These are phyloP conservation scores for Bacidia gigantensis DNA, from an alignment of 495 filamentous ascomycete genomes.

Conservation along the genomic window DNA sequence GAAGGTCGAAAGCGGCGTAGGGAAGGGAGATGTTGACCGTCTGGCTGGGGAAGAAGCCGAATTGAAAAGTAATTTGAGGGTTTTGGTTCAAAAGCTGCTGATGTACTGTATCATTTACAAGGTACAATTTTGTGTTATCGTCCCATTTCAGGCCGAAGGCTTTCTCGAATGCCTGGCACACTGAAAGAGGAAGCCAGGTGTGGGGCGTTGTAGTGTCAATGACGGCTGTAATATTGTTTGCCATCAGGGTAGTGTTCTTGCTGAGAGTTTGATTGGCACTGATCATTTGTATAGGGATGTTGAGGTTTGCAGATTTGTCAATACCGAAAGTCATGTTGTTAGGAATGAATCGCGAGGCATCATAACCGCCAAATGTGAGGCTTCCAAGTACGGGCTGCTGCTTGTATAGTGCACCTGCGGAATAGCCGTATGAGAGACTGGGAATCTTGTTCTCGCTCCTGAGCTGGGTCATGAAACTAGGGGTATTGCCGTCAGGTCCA, in stretches of 20 bases:
- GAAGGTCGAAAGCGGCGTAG: constrained; percentile 39
- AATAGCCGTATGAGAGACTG: constrained; percentile 39
- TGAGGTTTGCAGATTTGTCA: constrained; percentile 34
- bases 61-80: constrained; percentile 35
- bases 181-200: constrained; percentile 37
- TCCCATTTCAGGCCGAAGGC: constrained; percentile 39
- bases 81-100: constrained; percentile 29
- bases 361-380: constrained; percentile 47
- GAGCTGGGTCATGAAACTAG: constrained; percentile 35
- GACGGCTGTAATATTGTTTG: constrained; percentile 17
- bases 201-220: constrained; percentile 42
- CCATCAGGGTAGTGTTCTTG: constrained; percentile 3
- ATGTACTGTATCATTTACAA: constrained; percentile 36
- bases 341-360: constrained; percentile 34
- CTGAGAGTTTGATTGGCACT: constrained; percentile 9
- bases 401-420: constrained; percentile 39
- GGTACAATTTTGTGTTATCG: constrained; percentile 30
- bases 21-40: constrained; percentile 37
- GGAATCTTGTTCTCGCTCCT: constrained; percentile 32
- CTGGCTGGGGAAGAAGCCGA: constrained; percentile 26
- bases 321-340: constrained; percentile 37
- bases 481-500: constrained; percentile 26
- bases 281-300: constrained; percentile 34
- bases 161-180: constrained; percentile 37
- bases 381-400: constrained; percentile 30